Evolutionary conservation across 192 early-diverging fungal genomes (phyloP).

Genomic region (Coemansia sp.): DNA sequence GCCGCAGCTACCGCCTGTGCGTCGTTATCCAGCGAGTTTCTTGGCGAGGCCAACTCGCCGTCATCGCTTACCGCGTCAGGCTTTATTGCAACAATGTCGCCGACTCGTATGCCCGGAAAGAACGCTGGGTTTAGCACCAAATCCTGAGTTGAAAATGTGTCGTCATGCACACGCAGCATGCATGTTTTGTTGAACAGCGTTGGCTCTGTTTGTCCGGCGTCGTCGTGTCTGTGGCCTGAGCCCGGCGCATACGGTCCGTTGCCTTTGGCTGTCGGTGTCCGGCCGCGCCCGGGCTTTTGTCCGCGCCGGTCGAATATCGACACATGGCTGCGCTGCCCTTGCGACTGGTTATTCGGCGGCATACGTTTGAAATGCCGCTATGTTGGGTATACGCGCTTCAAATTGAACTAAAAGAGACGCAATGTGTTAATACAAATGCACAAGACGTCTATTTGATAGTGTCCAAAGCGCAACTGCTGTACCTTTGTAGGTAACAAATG

Average conservation of each 20-base stretch:
- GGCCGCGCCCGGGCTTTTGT: constrained; percentile 24
- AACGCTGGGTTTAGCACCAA: constrained; percentile 46
- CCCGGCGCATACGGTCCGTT: constrained; percentile 4
- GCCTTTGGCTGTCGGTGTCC: constrained; percentile 21
- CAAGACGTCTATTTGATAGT: not conserved
- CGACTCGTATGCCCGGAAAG: constrained; percentile 48
- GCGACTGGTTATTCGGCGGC: constrained; percentile 15
- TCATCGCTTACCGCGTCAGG: constrained; percentile 24
- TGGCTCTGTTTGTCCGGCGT: constrained; percentile 6
- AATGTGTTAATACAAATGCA: not conserved
- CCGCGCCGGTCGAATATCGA: constrained; percentile 49
- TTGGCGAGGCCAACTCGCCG: constrained; percentile 25
- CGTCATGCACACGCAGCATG: constrained; percentile 46
- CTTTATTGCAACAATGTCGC: constrained; percentile 50
- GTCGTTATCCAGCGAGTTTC: constrained; percentile 31
- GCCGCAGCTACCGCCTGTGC: not conserved
- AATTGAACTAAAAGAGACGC: not conserved
- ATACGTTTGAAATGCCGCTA: constrained; percentile 7
- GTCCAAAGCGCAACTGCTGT: not conserved
- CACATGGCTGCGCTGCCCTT: constrained; percentile 17
- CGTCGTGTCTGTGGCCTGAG: constrained; percentile 27
- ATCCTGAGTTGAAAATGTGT: constrained; percentile 35
- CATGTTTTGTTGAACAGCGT: constrained; percentile 42
- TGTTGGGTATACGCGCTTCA: not conserved
- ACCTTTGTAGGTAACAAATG: not conserved